Conservation (phyloP, 345 rosid species). For the Eutrema japonicum region DNA sequence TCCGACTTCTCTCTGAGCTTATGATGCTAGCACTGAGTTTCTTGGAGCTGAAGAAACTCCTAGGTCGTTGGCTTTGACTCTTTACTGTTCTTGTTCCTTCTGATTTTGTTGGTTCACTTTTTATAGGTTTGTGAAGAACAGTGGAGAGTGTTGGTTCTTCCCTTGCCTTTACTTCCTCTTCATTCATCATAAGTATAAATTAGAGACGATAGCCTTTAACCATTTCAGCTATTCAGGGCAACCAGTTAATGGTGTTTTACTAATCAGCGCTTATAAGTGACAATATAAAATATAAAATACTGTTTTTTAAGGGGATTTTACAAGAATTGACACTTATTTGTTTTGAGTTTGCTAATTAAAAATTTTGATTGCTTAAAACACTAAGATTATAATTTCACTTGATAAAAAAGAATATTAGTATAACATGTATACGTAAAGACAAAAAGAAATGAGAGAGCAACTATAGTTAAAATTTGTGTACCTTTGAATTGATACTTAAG, state of each 20-base stretch:
- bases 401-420: not conserved
- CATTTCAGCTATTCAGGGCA: not conserved
- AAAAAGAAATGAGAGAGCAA: not conserved
- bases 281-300: too few species aligned
- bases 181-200: constrained; percentile 1
- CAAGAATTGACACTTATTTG: too few species aligned
- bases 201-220: not conserved
- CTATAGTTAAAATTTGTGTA: not conserved
- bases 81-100: constrained; percentile 29
- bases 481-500: constrained; percentile 41
- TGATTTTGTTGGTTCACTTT: constrained; percentile 27
- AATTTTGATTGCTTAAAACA: not conserved
- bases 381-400: not conserved
- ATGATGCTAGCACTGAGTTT: constrained; percentile 58
- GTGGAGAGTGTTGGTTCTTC: constrained; percentile 33
- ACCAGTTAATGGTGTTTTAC: not conserved
- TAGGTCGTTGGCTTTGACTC: constrained; percentile 32
- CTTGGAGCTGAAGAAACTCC: constrained; percentile 56
- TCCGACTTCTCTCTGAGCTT: constrained; percentile 58
- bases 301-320: too few species aligned
- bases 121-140: constrained; percentile 8
- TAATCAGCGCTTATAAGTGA: too few species aligned
- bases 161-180: constrained; percentile 29
- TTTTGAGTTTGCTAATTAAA: not conserved
- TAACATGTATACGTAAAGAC: not conserved